Percentiles rank a stretch among this genome's conserved stretches.
Conservation (phyloP, 2,329 filamentous ascomycete genomes). For the Huntiella omanensis region DNA sequence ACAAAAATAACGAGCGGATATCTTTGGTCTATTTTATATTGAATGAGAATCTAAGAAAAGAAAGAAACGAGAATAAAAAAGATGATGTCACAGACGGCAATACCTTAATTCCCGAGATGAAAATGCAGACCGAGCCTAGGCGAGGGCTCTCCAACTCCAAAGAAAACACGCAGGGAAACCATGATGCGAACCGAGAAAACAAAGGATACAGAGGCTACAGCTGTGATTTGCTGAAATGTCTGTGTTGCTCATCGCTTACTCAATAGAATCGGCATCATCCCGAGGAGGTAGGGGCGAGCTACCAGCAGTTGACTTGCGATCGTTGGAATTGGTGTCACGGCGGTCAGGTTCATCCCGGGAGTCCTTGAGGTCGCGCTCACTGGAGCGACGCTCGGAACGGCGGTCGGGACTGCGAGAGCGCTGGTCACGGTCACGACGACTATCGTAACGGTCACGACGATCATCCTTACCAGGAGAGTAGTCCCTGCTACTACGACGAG, state of each 20-base stretch:
- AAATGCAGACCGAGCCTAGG: background rate
- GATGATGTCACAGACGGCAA: background rate
- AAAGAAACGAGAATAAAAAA: background rate
- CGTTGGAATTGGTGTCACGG: constrained; percentile 71
- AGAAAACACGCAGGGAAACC: constrained; percentile 2
- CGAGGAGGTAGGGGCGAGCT: constrained; percentile 59
- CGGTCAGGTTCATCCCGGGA: constrained; percentile 55
- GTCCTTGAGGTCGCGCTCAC: constrained; percentile 38
- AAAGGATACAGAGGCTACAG: background rate
- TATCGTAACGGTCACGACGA: constrained; percentile 60
- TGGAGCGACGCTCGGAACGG: constrained; percentile 18
- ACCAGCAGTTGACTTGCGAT: constrained; percentile 57
- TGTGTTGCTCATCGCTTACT: constrained; percentile 26
- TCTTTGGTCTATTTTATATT: background rate
- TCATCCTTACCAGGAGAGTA: constrained; percentile 83
- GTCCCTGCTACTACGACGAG: constrained; percentile 58
- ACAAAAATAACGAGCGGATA: too few species aligned
- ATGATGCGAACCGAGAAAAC: background rate
- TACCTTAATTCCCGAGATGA: background rate
- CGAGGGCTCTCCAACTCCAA: constrained; percentile 4
- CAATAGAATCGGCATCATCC: constrained; percentile 90
- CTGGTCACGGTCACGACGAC: constrained; percentile 52
- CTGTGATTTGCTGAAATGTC: background rate
- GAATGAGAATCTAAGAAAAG: background rate
- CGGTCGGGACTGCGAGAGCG: constrained; percentile 53